phyloP scores from a whole-genome alignment of 495 filamentous ascomycete genomes.

The Aspergillus steynii region DNA sequence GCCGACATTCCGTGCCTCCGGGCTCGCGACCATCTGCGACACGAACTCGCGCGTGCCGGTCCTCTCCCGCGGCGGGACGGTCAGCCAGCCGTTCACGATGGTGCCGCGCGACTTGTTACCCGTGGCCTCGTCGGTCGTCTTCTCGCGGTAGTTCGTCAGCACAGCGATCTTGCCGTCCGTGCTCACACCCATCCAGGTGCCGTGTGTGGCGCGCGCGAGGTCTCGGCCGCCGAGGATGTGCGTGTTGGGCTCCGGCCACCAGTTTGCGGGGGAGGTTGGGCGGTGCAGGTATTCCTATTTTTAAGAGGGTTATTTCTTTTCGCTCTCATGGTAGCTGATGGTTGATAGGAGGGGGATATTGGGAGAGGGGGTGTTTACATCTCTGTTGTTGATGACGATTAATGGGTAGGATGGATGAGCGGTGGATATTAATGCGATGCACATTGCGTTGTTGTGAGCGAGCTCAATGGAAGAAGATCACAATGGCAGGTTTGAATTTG shows the following conservation, averaged over 20 bases:
- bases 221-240: slow-evolving; percentile 70
- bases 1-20: slow-evolving; percentile 62
- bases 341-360: not conserved
- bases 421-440: slow-evolving; percentile 87
- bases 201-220: slow-evolving; percentile 63
- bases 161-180: slow-evolving; percentile 81
- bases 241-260: slow-evolving; percentile 69
- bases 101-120: slow-evolving; percentile 72
- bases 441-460: slow-evolving; percentile 57
- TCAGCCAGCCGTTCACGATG: slow-evolving; percentile 89
- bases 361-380: slow-evolving; percentile 53
- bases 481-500: too few species aligned
- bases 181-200: slow-evolving; percentile 95
- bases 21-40: slow-evolving; percentile 56
- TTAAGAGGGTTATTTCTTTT: slow-evolving; percentile 16
- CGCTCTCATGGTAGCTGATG: too few species aligned
- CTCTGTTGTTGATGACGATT: slow-evolving; percentile 89
- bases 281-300: slow-evolving; percentile 80
- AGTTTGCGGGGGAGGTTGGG: slow-evolving; percentile 78
- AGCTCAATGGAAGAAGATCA: too few species aligned
- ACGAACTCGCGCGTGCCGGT: slow-evolving; percentile 65
- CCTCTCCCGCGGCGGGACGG: slow-evolving; percentile 26
- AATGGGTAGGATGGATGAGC: slow-evolving; percentile 87
- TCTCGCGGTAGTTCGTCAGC: slow-evolving; percentile 91
- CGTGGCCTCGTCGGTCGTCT: slow-evolving; percentile 45